Base-by-base conservation (phyloP, 306 rosid species). In the Canavalia ensiformis region DNA sequence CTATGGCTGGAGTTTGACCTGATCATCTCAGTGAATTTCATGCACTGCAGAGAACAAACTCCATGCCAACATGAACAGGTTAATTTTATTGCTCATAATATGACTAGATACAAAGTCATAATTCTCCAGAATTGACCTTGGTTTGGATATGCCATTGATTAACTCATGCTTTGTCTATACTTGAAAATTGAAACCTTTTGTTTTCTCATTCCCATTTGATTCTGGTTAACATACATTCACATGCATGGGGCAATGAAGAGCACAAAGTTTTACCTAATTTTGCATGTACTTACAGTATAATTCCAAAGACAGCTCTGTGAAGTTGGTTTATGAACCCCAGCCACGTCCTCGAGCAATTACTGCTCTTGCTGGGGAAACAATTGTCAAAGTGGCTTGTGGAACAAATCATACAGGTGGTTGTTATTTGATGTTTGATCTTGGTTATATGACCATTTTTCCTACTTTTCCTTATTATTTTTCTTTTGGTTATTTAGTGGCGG, bases 311-410 rank as follows among this genome's bases (percentile, higher is more conserved):
- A 88, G 98, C 87, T 96, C 98, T 67, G 98, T 96, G 74, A 96
- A 71, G 85, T 88, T 96, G 86, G 97, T 92, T 78, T 93, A 96
- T 85, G 98, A 93, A 96, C 88, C 98, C 82, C 99, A 96, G 84
- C 98, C 99, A 64, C 97, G 97, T 12, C 98, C 99, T 18, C 90
- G 83, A 75, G 94, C 94, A 65, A 90, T 96, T 67, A 93, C 94
- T 81, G 55, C 94, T 63, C 98, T 96, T 66, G 59, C 98, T 79
- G 97, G 97, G 56, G 99, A 91, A 86, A 87, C 88, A 56, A 88
- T 93, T 52, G 90, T 92, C 77, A 96, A 96, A 86, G 97, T 90
- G 75, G 97, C 99, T 4, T 96, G 97, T 78, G 98, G 98, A 83
- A 77, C 97, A 58, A 93, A 96, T 86, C 99, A 96, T 83, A 93